Conservation (phyloP, 2,329 filamentous ascomycete species). For the Talaromyces sp. region DNA sequence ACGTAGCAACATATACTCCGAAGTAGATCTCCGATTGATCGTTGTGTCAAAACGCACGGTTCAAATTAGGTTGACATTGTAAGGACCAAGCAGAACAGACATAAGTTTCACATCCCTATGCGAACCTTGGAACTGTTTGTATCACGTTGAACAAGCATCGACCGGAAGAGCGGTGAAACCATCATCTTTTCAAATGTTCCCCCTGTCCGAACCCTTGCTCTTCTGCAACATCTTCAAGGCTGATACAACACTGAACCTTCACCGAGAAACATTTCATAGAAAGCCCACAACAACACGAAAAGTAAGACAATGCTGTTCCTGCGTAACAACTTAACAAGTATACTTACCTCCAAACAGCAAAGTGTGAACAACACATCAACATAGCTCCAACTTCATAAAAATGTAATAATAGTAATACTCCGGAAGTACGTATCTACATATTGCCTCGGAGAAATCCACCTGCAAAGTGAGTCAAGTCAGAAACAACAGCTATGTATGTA, state of each 20-base stretch:
- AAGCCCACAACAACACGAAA: neutral
- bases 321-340: neutral
- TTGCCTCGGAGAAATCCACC: neutral
- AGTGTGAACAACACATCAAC: neutral
- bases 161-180: neutral
- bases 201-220: neutral
- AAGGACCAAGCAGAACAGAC: neutral
- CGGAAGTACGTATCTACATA: no score
- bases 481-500: neutral
- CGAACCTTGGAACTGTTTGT: neutral
- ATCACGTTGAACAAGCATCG: neutral
- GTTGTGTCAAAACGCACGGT: neutral
- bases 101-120: neutral
- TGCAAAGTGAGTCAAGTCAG: neutral
- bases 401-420: no score
- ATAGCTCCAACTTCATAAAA: neutral
- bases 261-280: neutral
- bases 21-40: neutral
- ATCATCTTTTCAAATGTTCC: no score
- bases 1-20: neutral
- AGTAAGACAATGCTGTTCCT: neutral
- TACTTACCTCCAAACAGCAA: neutral
- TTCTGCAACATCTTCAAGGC: neutral
- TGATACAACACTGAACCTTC: neutral
- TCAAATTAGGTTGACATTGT: neutral